These are phyloP conservation scores for Jatropha curcas DNA, from an alignment of 345 rosid species.

Conservation along the genomic window DNA sequence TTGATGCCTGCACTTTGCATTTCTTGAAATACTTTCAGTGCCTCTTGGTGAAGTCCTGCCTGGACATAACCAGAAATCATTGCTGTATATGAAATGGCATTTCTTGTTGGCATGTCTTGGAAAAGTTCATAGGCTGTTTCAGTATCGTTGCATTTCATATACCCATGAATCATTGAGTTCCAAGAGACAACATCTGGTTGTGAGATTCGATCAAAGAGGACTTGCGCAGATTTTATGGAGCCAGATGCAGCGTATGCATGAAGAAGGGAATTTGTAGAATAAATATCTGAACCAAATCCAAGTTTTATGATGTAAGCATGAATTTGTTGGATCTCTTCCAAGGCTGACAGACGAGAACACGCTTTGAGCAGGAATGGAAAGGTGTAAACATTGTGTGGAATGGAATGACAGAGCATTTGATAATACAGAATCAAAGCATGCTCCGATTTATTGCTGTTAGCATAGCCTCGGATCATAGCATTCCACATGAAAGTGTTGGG, in stretches of 20 bases:
- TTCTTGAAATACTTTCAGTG: constrained; percentile 53
- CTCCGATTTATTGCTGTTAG: constrained; percentile 44
- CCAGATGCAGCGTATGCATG: constrained; percentile 52
- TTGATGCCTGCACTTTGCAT: constrained; percentile 62
- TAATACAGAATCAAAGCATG: constrained; percentile 48
- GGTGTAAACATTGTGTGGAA: constrained; percentile 53
- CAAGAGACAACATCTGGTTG: constrained; percentile 59
- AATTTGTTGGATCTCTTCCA: constrained; percentile 51
- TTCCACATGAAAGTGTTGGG: constrained; percentile 66
- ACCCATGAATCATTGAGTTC: constrained; percentile 68
- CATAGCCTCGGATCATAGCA: constrained; percentile 59
- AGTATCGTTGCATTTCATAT: constrained; percentile 45
- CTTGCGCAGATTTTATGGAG: constrained; percentile 33
- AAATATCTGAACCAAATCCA: constrained; percentile 49
- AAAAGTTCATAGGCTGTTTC: constrained; percentile 44
- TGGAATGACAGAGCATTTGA: constrained; percentile 49
- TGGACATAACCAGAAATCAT: constrained; percentile 62
- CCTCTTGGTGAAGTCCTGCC: constrained; percentile 65
- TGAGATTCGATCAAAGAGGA: constrained; percentile 46
- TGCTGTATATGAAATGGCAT: constrained; percentile 64
- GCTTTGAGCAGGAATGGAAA: constrained; percentile 75
- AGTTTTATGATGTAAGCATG: constrained; percentile 53
- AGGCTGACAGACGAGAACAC: constrained; percentile 50
- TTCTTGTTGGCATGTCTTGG: constrained; percentile 41
- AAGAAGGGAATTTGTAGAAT: constrained; percentile 54